Evolutionary conservation across 257 asterid species (phyloP).

Genomic region (Gentiana straminea): DNA sequence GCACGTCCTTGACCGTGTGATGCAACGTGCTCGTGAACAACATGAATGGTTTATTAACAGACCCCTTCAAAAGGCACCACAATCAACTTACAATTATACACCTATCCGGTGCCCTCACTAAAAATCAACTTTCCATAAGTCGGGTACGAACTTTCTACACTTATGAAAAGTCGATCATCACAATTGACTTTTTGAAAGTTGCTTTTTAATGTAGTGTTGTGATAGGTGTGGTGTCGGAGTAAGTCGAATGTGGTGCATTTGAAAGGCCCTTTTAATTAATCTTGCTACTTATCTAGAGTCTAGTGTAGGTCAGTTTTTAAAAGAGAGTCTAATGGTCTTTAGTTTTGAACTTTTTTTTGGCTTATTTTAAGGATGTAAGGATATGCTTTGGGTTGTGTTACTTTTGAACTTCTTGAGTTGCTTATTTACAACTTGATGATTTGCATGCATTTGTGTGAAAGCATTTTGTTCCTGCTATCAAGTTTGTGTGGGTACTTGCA

Average conservation of each 20-base stretch:
- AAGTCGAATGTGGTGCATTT: slow-evolving; percentile 45
- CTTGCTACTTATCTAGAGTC: slow-evolving; percentile 6
- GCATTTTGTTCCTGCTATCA: not conserved
- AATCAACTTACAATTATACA: not conserved
- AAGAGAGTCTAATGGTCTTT: slow-evolving; percentile 8
- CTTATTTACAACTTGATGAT: not conserved
- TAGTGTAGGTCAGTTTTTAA: slow-evolving; percentile 7
- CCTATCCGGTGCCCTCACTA: too few relatives aligned
- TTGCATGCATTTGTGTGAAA: not conserved
- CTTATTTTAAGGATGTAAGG: slow-evolving; percentile 8
- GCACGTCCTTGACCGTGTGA: slow-evolving; percentile 5
- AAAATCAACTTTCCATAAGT: too few relatives aligned
- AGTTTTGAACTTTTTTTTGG: slow-evolving; percentile 12
- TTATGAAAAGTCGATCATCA: too few relatives aligned
- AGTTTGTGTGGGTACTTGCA: too few relatives aligned
- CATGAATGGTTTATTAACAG: slow-evolving; percentile 48
- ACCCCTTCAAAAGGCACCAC: slow-evolving; percentile 80
- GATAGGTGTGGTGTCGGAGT: too few relatives aligned
- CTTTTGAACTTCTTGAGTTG: slow-evolving; percentile 7
- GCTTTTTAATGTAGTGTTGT: too few relatives aligned
- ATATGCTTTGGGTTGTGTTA: slow-evolving; percentile 1
- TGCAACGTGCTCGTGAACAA: too few relatives aligned
- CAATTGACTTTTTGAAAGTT: too few relatives aligned
- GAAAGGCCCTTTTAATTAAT: slow-evolving; percentile 47
- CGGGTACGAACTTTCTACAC: too few relatives aligned